Base-by-base conservation (phyloP, 2,329 filamentous ascomycete species). In the Stagonosporopsis cucurbitacearum region DNA sequence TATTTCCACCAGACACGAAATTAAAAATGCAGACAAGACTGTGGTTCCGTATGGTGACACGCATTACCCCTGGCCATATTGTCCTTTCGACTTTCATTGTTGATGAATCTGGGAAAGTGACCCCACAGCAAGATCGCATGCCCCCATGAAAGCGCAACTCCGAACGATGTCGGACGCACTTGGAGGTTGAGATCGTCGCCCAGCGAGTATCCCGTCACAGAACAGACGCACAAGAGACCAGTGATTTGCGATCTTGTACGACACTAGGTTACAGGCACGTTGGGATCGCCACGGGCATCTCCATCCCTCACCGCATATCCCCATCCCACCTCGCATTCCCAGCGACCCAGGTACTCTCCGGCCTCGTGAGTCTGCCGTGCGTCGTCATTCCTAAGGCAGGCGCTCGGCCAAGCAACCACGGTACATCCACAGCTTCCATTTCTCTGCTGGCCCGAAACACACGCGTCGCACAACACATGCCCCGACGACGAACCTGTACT, bases 181-280 rank as follows among this genome's bases (percentile, higher is more conserved):
- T 9, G 9, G 13, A 17, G 1, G 12, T 32, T 8, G 6, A 35
- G 1, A 17, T 26, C 9, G 19, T 22, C 32, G n/a, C 19, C 30
- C 6, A 1, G 11, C 4, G 6, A 4, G 39, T 40, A 26, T 22
- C 39, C 37, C 3, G 37, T 46, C 20, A 35, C 51, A 39, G 32
- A 4, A 32, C n/a, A 32, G 15, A 33, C 35, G 40, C 35, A 39
- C 33, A 23, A 41, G n/a, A 7, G 26, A 45, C 36, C 40, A 55
- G 33, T 50, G 40, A 45, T 35, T 17, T 13, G 19, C 39, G 33
- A 50, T 45, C 45, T 45, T 28, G 52, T 55, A 30, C 45, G 9
- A 54, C 51, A 6, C 15, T 20, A 37, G 25, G 45, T 49, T 44
- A 44, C 45, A 30, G 23, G 13, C 12, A 45, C 6, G 45, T 55